Base-by-base conservation (phyloP, 176 grass and related monocot species). In the Juncus inflexus region DNA sequence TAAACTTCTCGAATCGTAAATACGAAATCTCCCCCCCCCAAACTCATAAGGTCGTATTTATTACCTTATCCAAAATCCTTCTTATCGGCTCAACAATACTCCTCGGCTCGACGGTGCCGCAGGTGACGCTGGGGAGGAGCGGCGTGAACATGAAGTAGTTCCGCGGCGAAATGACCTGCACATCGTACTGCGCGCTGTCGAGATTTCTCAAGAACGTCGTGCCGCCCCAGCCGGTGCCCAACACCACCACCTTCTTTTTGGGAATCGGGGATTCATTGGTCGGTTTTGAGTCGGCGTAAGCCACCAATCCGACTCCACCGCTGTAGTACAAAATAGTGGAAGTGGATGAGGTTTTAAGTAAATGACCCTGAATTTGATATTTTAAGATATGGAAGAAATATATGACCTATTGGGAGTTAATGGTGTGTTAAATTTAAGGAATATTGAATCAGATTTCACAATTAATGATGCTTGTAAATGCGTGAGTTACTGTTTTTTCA, bases 61-160 rank as follows among this genome's bases (percentile, higher is more conserved):
- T 13, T 87, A 96, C 91, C 87, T 87, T 96, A 63, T 77, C 80
- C 65, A 96, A 74, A 76, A 96, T 78, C 43, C 78, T 90, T 57
- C 91, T 84, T 12, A 96, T 87, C 2, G 91, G 91, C 74, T 96
- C 91, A 57, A 87, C 84, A 52, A 96, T 81, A 55, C 91, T 96
- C 76, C 91, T 86, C 12, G 91, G 87, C 66, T 96, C 91, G 47
- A 96, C 84, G 57, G 91, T 96, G 15, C 91, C 91, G 73, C 84
- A 96, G 15, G 91, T 96, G 54, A 96, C 83, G 65, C 91, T 96
- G 3, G 91, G 91, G 41, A 96, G 87, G 78, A 96, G 67, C 3
- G 91, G 91, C 0, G 91, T 96, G 45, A 96, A 96, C 1, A 84
- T 81, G 42, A 96, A 96, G 64, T 96, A 96, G 65, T 96, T 96